phyloP scores from a whole-genome alignment of 2,329 filamentous ascomycete species.

The Lecanicillium sp. region DNA sequence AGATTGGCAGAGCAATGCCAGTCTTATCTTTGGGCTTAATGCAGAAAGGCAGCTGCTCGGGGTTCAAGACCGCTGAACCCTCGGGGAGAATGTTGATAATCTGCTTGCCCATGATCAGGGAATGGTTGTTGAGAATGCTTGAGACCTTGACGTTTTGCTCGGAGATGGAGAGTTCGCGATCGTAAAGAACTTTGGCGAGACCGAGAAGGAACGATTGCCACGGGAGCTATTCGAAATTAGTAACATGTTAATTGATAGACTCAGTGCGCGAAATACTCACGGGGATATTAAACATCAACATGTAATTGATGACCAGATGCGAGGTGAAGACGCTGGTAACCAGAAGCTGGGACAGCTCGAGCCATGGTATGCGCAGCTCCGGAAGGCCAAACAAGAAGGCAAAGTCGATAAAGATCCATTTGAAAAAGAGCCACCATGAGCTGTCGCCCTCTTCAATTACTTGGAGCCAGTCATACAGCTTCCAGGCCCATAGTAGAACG shows the following conservation, averaged over 20 bases:
- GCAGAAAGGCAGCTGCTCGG: conserved; percentile 74
- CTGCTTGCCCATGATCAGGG: conserved; percentile 90
- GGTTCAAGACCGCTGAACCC: conserved; percentile 87
- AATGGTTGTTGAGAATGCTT: conserved; percentile 83
- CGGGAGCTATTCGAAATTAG: conserved; percentile 53
- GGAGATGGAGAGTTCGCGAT: conserved; percentile 88
- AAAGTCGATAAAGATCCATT: conserved; percentile 87
- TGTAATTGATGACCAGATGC: conserved; percentile 69
- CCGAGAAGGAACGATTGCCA: conserved; percentile 66
- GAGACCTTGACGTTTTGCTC: conserved; percentile 86
- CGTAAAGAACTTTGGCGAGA: conserved; percentile 76
- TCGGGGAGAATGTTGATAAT: conserved; percentile 97
- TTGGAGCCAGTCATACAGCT: conserved; percentile 77
- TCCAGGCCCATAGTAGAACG: conserved; percentile 68
- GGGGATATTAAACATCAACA: conserved; percentile 89
- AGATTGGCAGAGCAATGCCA: conserved; percentile 67
- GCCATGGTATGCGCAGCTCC: conserved; percentile 86
- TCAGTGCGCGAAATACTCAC: conserved; percentile 37
- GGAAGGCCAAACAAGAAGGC: conserved; percentile 83
- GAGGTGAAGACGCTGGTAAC: conserved; percentile 64
- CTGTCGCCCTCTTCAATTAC: conserved; percentile 75
- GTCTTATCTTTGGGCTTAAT: conserved; percentile 58
- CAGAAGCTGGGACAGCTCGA: conserved; percentile 77
- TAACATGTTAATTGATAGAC: background rate
- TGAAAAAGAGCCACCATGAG: conserved; percentile 86